Base-by-base conservation (phyloP, 2,329 filamentous ascomycete genomes). In the Arachnomyces sp. region DNA sequence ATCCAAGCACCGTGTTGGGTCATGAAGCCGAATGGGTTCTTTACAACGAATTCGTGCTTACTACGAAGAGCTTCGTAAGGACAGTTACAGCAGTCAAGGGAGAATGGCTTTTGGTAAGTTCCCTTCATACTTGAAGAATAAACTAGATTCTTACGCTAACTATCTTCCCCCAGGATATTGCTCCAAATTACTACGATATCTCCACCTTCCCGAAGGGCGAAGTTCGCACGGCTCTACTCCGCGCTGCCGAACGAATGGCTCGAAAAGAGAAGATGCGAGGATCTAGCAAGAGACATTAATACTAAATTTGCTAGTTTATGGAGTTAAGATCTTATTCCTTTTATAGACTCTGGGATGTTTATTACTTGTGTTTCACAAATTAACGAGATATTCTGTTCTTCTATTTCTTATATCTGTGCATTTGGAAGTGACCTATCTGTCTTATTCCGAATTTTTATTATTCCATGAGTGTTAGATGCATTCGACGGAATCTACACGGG, bases 41-140 rank as follows among this genome's bases (percentile, higher is more conserved):
- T 17, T 98, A 98, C 68, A 95, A 96, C 56, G 93, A 98, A 60
- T 98, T 96, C 57, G 92, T 98, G 9, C 77, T 98, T 41, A 98
- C 92, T 1, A 92, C 85, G 39, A 95, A 98, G 76, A 94, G 96
- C 68, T 98, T 95, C 63, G 90, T 98, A 54, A 79, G 93, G 42
- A 95, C 87, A 0, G 87, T 95, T 35, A 96, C 89, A 9, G 81
- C 85, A 21, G 83, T 98, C 40, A 84, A 86, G 60, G 86, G 90
- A 1, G 92, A 98, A 65, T 98, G 92, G 92, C 70, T 98, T 46
- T 61, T 96, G 65, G 86, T 89, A 73, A 67, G 82, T 67, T 40
- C n/a, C 31, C 13, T 35, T 40, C 39, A 16, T 21, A 16, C 5
- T 6, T 12, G 29, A 25, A 25, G 5, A 25, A 25, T 5, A 5